phyloP scores from a whole-genome alignment of 805 yeast species.

The Zygoascus tannicola region DNA sequence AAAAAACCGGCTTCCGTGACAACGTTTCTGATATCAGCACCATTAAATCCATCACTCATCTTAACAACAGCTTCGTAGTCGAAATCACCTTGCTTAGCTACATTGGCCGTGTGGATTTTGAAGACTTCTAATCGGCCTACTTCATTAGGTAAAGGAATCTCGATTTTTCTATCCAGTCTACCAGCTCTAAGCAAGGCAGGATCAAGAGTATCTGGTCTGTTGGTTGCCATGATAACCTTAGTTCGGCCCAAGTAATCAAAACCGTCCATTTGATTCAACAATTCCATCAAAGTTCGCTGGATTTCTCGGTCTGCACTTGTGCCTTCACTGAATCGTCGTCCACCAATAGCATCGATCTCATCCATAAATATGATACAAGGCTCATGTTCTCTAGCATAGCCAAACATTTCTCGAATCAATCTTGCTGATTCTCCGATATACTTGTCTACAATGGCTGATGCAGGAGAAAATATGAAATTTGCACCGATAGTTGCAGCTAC shows the following conservation, averaged over 20 bases:
- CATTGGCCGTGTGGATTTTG: slow-evolving; percentile 82
- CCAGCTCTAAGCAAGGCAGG: slow-evolving; percentile 98
- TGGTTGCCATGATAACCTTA: slow-evolving; percentile 98
- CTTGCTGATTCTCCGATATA: slow-evolving; percentile 98
- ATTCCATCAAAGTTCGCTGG: slow-evolving; percentile 95
- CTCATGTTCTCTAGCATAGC: slow-evolving; percentile 95
- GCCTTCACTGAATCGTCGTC: slow-evolving; percentile 95
- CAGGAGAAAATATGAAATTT: slow-evolving; percentile 95
- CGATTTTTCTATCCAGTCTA: slow-evolving; percentile 91
- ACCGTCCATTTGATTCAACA: slow-evolving; percentile 97
- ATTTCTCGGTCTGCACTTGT: slow-evolving; percentile 98
- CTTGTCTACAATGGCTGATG: slow-evolving; percentile 95
- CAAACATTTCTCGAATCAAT: slow-evolving; percentile 93
- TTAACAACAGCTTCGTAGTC: slow-evolving; percentile 96
- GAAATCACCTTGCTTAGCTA: slow-evolving; percentile 86
- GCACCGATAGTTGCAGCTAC: slow-evolving; percentile 99
- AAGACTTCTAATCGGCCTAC: slow-evolving; percentile 89
- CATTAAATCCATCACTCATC: slow-evolving; percentile 98
- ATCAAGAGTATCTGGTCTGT: slow-evolving; percentile 95
- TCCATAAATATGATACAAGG: slow-evolving; percentile 98
- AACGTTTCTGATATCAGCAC: slow-evolving; percentile 96
- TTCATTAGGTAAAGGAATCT: slow-evolving; percentile 91
- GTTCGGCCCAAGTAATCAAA: slow-evolving; percentile 95
- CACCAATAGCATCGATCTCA: slow-evolving; percentile 98
- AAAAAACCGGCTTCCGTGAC: slow-evolving; percentile 98